Conservation (phyloP, 2,329 filamentous ascomycete genomes). For the Cercospora sojina region DNA sequence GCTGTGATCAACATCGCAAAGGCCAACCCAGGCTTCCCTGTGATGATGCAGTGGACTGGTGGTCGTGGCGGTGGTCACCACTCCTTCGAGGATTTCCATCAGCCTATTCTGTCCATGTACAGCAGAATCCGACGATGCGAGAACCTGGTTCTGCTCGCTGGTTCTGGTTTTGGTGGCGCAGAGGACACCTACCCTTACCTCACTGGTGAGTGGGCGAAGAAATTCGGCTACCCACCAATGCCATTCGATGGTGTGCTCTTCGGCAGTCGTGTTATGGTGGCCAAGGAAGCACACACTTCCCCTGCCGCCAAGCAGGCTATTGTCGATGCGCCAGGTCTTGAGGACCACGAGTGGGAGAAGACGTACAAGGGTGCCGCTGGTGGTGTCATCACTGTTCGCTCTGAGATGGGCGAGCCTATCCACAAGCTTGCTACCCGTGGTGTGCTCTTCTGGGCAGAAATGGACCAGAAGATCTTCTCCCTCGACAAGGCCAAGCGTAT, state of each 20-base stretch:
- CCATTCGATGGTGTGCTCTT: slow-evolving; percentile 91
- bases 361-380: slow-evolving; percentile 89
- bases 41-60: slow-evolving; percentile 92
- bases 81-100: slow-evolving; percentile 93
- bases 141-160: slow-evolving; percentile 86
- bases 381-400: slow-evolving; percentile 92
- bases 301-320: slow-evolving; percentile 87
- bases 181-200: slow-evolving; percentile 92
- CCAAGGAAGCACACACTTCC: slow-evolving; percentile 88
- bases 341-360: slow-evolving; percentile 83
- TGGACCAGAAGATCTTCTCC: slow-evolving; percentile 98
- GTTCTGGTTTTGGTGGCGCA: slow-evolving; percentile 85
- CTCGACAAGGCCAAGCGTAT: slow-evolving; percentile 93
- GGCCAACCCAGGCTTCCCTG: slow-evolving; percentile 90
- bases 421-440: slow-evolving; percentile 97
- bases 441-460: slow-evolving; percentile 96
- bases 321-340: slow-evolving; percentile 77
- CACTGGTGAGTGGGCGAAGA: slow-evolving; percentile 82
- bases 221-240: slow-evolving; percentile 86
- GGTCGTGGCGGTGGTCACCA: slow-evolving; percentile 92
- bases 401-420: slow-evolving; percentile 99
- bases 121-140: slow-evolving; percentile 77
- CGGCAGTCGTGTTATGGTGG: slow-evolving; percentile 91
- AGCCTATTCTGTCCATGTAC: slow-evolving; percentile 89
- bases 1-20: slow-evolving; percentile 89